Evolutionary conservation across 345 rosid genomes (phyloP), one percentile per base, ranked within the genome.

Genomic region (Salix koriyanagi): DNA sequence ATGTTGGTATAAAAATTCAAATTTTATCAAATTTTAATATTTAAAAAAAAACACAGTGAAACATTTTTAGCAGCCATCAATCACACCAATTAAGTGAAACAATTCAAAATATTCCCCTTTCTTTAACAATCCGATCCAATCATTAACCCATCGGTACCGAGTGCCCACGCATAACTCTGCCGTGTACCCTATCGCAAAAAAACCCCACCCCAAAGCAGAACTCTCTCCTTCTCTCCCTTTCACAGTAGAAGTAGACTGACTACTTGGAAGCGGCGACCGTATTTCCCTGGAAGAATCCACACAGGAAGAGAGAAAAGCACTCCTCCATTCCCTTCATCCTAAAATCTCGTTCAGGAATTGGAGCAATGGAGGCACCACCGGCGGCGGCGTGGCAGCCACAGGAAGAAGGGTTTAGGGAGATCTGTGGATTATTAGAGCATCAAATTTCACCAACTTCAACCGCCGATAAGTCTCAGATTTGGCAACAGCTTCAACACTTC

Each of bases 401-500:
- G 82, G 99, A 93, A 46, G 90, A 88, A 44, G 99, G 99, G 50
- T 82, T 91, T 73, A 79, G 75, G 64, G 95, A 92, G 95, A 96
- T 96, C 89, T 96, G 98, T 78, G 75, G 82, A 34, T 76, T 96
- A 71, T 85, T 94, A 66, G 92, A 92, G 84, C 93, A 91, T 77
- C 98, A 96, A 85, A 93, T 93, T 76, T 93, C 98, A 21, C 97
- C 97, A 18, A 76, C 97, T 77, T 91, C 94, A 73, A 78, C 87
- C 61, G 90, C 89, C 74, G 97, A 92, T 77, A 92, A 93, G 91
- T 89, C 97, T 66, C 98, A 87, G 92, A 90, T 93, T 86, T 87
- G 91, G 97, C 92, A 90, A 83, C 97, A 96, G 80, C 97, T 96
- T 34, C 95, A 96, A 15, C 92, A 90, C 89, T 91, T 89, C 83